Evolutionary conservation across 2,329 filamentous ascomycete genomes (phyloP), one percentile per base, ranked within the genome.

Genomic region (Nannizzia gypsea): DNA sequence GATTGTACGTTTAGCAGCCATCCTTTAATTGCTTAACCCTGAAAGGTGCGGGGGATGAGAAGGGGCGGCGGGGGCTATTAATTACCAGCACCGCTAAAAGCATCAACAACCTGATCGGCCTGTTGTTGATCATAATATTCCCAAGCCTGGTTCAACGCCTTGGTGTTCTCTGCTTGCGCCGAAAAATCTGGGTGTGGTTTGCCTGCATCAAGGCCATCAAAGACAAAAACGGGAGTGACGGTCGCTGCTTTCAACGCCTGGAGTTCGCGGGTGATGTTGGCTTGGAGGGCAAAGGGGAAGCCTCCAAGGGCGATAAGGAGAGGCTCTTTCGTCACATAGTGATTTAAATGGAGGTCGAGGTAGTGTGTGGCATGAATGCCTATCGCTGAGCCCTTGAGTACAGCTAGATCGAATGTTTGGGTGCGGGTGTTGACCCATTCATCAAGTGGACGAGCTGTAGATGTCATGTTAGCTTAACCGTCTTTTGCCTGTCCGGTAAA

Each of bases 281-380:
- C 79, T 72, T 83, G 83, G 69, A 97, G 81, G 58, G 88, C 88
- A 62, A 88, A 84, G 1, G 92, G 93, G 63, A 92, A 81, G 61
- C 93, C 93, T 56, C 92, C 93, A 55, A 97, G 83, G 22, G 93
- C 93, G 59, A 90, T 85, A 36, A 97, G 82, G 36, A 99, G 84
- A 46, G 92, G 91, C 73, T 99, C 93, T 69, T 89, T 87, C 52
- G 83, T 85, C 28, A 84, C 82, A 48, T 81, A 73, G 60, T 81
- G 82, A 69, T 87, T 83, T 67, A 96, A 83, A 65, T 95, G 82
- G 62, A 85, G 84, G 71, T 87, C 82, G 64, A 99, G 83, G 73
- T 93, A 97, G 74, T 95, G 88, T 58, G 88, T 87, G 60, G 92
- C 93, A 77, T 96, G 91, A 68, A 97, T 85, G 64, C 86, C 91